Base-by-base conservation (phyloP, 1,284 basidiomycete species). In the Leccinum pachyderme region DNA sequence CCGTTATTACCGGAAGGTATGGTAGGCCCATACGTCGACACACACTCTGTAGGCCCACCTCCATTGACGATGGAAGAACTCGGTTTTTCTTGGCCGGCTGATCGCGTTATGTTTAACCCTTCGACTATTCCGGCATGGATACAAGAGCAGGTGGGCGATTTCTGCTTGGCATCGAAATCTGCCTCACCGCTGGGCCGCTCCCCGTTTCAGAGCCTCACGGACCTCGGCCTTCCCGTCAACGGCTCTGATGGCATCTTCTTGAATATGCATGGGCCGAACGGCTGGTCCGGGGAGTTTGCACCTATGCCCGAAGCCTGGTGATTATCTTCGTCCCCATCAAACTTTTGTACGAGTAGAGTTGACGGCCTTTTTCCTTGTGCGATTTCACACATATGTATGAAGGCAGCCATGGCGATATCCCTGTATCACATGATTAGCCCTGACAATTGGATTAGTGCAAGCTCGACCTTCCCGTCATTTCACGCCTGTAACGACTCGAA, bases 171-270 rank as follows among this genome's bases (percentile, higher is more conserved):
- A 9, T 39, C 13, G 31, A 12, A 49, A 33, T 54, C 39, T 32
- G 32, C 35, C 51, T 59, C 54, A 59, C 49, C 25, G 22, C 27
- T 55, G 22, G 37, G 18, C 33, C 43, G 46, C 46, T 28, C 28
- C 37, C 15, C 52, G 22, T 52, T 48, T 43, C 71, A 94, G 90
- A 93, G 84, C 66, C 74, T 94, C 59, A 85, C 87, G 22, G 93
- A 95, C 70, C 83, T 95, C 6, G 92, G 93, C 15, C 74, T 95
- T 48, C 93, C 93, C n/a, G 79, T 86, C 45, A 93, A 94, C 63
- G 93, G 92, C 46, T 90, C 88, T 5, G 93, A 95, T 63, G 91
- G 89, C 7, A 87, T 95, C 52, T 95, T 95, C 75, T 72, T 95
- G 54, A 88, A 88, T 63, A 81, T 89, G 75, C 77, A 78, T 44